Evolutionary conservation across 352 stramenopile genomes (phyloP).

Genomic region (Pythium dissotocum): DNA sequence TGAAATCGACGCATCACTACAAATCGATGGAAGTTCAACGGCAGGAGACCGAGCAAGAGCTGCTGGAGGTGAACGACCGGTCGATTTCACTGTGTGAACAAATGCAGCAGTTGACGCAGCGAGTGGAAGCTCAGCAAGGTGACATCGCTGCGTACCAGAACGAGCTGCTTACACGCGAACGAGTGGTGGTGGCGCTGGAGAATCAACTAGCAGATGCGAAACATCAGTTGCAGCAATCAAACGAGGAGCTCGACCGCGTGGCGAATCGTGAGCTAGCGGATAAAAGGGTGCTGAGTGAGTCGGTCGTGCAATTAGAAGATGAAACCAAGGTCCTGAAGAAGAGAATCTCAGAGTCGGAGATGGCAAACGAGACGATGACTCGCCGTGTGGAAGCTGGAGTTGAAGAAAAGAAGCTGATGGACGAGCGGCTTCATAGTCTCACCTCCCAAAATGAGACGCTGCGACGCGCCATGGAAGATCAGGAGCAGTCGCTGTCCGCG

Average conservation of each 20-base stretch:
- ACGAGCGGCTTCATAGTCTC: not conserved
- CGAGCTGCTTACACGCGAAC: constrained; percentile 34
- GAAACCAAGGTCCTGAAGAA: constrained; percentile 5
- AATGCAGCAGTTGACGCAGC: constrained; percentile 33
- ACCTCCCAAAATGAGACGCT: not conserved
- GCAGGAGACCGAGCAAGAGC: constrained; percentile 44
- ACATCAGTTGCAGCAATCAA: constrained; percentile 13
- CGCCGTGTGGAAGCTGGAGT: not conserved
- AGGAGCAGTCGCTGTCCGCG: constrained; percentile 1
- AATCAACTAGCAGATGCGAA: constrained; percentile 37
- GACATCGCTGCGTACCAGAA: constrained; percentile 41
- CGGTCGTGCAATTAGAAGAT: not conserved
- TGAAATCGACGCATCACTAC: constrained; percentile 14
- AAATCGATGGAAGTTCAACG: constrained; percentile 37
- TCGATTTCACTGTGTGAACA: constrained; percentile 40
- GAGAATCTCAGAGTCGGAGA: not conserved
- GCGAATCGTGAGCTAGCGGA: not conserved
- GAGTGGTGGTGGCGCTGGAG: constrained; percentile 31
- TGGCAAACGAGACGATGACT: not conserved
- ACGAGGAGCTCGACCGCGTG: not conserved
- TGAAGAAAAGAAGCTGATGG: constrained; percentile 1
- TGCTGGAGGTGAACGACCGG: constrained; percentile 42
- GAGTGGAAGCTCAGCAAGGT: constrained; percentile 28
- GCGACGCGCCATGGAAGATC: not conserved
- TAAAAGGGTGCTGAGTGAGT: not conserved